These are phyloP conservation scores for Senna tora DNA, from an alignment of 306 rosid genomes.

Conservation along the genomic window DNA sequence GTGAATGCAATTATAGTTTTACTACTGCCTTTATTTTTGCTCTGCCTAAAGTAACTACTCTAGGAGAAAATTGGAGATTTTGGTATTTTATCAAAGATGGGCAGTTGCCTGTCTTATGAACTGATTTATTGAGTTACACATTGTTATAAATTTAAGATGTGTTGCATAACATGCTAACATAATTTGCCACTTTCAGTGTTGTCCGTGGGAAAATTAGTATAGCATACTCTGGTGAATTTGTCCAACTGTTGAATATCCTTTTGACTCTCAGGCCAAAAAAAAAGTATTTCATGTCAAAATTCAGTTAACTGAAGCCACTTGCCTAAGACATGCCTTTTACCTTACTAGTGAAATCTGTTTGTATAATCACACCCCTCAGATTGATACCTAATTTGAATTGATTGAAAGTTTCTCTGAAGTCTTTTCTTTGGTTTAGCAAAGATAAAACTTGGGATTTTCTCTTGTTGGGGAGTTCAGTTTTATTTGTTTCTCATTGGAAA, in stretches of 20 bases:
- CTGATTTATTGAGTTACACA: background rate
- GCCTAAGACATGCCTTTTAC: background rate
- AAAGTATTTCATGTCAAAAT: background rate
- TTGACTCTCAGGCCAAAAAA: background rate
- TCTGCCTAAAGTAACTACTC: background rate
- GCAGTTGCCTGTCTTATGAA: background rate
- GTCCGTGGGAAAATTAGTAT: background rate
- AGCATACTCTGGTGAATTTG: background rate
- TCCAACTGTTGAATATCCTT: background rate
- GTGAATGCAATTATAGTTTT: constrained; percentile 18
- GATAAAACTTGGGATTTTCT: background rate
- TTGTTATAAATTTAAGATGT: constrained; percentile 12
- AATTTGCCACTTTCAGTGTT: background rate
- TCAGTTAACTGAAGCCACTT: background rate
- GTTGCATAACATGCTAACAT: background rate
- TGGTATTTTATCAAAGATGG: background rate
- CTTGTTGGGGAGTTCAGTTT: background rate
- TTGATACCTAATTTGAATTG: constrained; percentile 10
- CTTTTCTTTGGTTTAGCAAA: background rate
- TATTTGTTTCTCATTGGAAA: background rate
- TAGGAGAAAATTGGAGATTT: background rate
- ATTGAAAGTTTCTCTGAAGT: background rate
- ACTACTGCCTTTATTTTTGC: constrained; percentile 12
- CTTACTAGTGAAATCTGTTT: background rate
- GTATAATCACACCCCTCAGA: background rate